Conservation (phyloP, 2,329 filamentous ascomycete species). For the Stemphylium lycopersici region DNA sequence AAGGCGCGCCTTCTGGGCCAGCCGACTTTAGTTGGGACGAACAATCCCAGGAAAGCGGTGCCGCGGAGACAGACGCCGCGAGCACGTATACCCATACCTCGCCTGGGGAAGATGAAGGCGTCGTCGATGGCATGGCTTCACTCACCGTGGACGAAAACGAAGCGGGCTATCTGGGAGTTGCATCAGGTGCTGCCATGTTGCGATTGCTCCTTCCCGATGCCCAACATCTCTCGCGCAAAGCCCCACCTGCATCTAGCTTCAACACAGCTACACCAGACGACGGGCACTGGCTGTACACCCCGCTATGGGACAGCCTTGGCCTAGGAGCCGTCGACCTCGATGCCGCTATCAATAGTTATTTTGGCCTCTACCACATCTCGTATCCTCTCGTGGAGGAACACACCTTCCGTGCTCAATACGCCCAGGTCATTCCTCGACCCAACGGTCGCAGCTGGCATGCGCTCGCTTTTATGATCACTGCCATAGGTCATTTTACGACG, state of each 20-base stretch:
- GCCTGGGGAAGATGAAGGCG: not conserved
- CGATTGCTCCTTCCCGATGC: constrained; percentile 26
- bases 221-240: constrained; percentile 4
- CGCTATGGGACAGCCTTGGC: not conserved
- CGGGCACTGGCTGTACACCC: not conserved
- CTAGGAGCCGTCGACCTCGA: not conserved
- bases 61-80: not conserved
- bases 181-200: constrained; percentile 55
- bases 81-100: not conserved
- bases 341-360: constrained; percentile 51
- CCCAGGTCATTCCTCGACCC: constrained; percentile 47
- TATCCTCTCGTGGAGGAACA: constrained; percentile 58
- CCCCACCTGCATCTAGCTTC: not conserved
- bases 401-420: constrained; percentile 56
- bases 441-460: constrained; percentile 40
- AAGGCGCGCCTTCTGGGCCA: constrained; percentile 3
- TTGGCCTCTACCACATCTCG: constrained; percentile 54
- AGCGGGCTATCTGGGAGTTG: constrained; percentile 55
- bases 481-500: constrained; percentile 1
- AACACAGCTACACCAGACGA: not conserved
- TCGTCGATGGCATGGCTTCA: not conserved
- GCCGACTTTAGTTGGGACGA: constrained; percentile 7
- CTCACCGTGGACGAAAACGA: constrained; percentile 32
- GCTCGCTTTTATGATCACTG: not conserved
- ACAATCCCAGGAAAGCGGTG: not conserved